Conservation (phyloP, 225 moss, liverwort and hornwort genomes). For the Marchantia polymorpha region DNA sequence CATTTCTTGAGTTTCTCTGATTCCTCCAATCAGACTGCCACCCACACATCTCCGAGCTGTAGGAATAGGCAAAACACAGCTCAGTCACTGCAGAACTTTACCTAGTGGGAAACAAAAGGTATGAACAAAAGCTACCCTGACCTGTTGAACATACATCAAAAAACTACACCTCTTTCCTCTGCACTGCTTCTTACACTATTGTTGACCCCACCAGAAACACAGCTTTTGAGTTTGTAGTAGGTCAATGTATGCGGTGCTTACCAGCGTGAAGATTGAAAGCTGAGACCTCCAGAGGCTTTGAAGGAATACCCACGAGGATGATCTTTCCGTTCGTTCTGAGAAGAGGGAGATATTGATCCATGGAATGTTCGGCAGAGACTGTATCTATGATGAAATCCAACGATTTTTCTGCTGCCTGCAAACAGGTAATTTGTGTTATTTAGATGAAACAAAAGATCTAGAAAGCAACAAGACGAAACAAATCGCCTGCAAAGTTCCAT, state of each 20-base stretch:
- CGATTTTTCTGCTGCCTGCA: conserved; percentile 36
- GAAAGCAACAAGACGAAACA: too few relatives aligned
- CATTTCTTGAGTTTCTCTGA: conserved; percentile 53
- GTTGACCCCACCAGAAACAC: background rate
- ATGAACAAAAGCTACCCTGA: background rate
- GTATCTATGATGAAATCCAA: conserved; percentile 51
- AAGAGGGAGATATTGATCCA: conserved; percentile 53
- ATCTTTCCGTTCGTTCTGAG: conserved; percentile 50
- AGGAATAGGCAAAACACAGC: background rate
- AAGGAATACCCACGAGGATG: conserved; percentile 41
- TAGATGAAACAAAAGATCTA: too few relatives aligned
- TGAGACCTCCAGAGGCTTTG: conserved; percentile 47
- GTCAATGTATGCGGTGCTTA: background rate
- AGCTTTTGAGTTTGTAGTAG: background rate
- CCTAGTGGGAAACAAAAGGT: background rate
- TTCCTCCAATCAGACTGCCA: conserved; percentile 48
- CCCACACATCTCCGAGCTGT: conserved; percentile 43
- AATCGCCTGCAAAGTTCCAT: too few relatives aligned
- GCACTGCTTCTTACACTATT: background rate
- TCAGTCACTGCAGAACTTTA: background rate
- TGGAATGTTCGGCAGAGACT: conserved; percentile 47
- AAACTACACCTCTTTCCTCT: background rate
- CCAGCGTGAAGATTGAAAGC: conserved; percentile 46
- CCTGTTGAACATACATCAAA: background rate
- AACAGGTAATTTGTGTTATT: background rate